Base-by-base conservation (phyloP, 257 asterid species). In the Scutellaria galericulata region DNA sequence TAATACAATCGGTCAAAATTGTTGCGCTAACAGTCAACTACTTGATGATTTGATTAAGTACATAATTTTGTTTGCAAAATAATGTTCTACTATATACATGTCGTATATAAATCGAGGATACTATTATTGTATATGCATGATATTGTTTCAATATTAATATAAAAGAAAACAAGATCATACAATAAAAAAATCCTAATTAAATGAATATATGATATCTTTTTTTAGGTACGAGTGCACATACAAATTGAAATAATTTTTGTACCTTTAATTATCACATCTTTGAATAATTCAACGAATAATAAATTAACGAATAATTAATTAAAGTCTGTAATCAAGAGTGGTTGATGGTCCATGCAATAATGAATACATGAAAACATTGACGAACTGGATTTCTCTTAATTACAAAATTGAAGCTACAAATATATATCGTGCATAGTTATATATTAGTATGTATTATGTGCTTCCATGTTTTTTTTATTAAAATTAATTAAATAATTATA, bases 211-310 rank as follows among this genome's bases (percentile, higher is more conserved):
- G 37, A 31, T 31, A 31, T 64, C 12, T 13, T 39, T n/a, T 11
- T 47, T 41, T 52, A 40, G 65, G 65, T 51, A 51, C 31, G 58
- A 11, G 27, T n/a, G 70, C 79, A 51, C 24, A n/a, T 22, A 39
- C 12, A 41, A 48, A 41, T 11, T 18, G 42, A 69, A 69, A 57
- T 31, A n/a, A 40, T 65, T 77, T 31, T 2, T 2, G 4, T 64
- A 61, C 37, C 52, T 51, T 31, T 2, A 22, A 42, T 54, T 27
- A 20, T 47, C 24, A 55, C 12, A 44, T 56, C 5, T 18, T 72
- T 66, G 78, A 78, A 55, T 57, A 51, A 72, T 72, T 78, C 82
- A 72, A 66, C 55, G 15, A 41, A 41, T 7, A 24, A 7, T 70
- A n/a, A n/a, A n/a, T n/a, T n/a, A n/a, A n/a, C n/a, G n/a, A n/a